A percentile compares a stretch with the other conserved stretches of the same genome.
Evolutionary conservation across 2,329 filamentous ascomycete species (phyloP).

Genomic region (Fusarium circinatum): DNA sequence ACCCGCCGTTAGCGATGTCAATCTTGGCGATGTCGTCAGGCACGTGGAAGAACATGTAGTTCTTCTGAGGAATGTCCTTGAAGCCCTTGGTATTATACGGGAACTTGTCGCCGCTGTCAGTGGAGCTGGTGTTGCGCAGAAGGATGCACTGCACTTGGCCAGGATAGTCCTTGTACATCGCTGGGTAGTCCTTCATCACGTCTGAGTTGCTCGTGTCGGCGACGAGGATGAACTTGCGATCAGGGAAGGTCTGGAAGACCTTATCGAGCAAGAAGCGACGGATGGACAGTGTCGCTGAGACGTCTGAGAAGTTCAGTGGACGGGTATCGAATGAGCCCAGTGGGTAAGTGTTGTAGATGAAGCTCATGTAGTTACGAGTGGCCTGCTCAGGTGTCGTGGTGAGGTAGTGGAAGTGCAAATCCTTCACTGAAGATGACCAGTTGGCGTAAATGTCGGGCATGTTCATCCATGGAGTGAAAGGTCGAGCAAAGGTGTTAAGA

Average conservation of each 20-base stretch:
- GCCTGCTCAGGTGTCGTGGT: conserved; percentile 84
- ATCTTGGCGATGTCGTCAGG: conserved; percentile 74
- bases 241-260: conserved; percentile 78
- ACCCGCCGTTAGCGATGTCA: conserved; percentile 75
- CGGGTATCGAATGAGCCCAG: conserved; percentile 81
- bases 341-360: conserved; percentile 82
- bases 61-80: conserved; percentile 70
- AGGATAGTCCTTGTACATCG: conserved; percentile 72
- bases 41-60: conserved; percentile 83
- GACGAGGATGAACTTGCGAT: conserved; percentile 79
- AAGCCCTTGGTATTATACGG: conserved; percentile 81
- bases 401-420: conserved; percentile 83
- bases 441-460: conserved; percentile 84
- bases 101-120: conserved; percentile 73
- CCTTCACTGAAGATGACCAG: conserved; percentile 72
- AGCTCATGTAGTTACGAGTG: conserved; percentile 81
- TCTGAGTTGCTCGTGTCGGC: conserved; percentile 82
- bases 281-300: conserved; percentile 76
- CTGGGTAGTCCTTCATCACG: conserved; percentile 74
- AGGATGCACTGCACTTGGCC: conserved; percentile 81
- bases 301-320: conserved; percentile 82
- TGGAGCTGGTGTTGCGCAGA: conserved; percentile 77
- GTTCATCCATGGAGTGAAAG: conserved; percentile 78
- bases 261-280: conserved; percentile 76
- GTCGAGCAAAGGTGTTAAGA: conserved; percentile 78